Conservation (phyloP, 345 rosid genomes). For the Boechera stricta region DNA sequence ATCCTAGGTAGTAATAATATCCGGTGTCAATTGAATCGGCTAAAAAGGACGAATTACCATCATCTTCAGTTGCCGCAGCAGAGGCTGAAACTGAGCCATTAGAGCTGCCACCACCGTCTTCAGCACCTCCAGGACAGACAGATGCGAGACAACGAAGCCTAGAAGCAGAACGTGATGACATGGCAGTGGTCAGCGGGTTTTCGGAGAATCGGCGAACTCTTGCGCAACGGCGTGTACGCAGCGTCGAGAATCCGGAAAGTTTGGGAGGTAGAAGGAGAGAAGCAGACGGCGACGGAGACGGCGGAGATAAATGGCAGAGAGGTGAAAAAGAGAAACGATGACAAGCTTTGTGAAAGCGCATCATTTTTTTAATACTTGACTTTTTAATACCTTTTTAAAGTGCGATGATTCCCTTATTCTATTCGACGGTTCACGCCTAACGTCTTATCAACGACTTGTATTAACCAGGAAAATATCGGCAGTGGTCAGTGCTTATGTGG, state of each 20-base stretch:
- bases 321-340: conserved; percentile 55
- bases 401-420: conserved; percentile 8
- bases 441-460: not conserved
- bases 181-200: conserved; percentile 42
- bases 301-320: conserved; percentile 43
- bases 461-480: not conserved
- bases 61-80: conserved; percentile 50
- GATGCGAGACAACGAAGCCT: conserved; percentile 59
- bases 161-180: conserved; percentile 51
- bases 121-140: conserved; percentile 47
- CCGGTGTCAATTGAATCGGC: not conserved
- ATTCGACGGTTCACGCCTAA: conserved; percentile 30
- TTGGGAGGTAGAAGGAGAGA: conserved; percentile 34
- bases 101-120: conserved; percentile 53
- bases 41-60: conserved; percentile 50
- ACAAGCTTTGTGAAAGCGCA: conserved; percentile 56
- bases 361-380: conserved; percentile 35
- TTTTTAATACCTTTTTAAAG: conserved; percentile 22
- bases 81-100: conserved; percentile 50
- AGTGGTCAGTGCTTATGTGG: not conserved
- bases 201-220: conserved; percentile 40
- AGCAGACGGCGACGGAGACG: conserved; percentile 32
- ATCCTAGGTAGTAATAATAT: not conserved
- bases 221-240: conserved; percentile 39
- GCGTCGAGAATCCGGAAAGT: conserved; percentile 41